Percentiles rank a stretch among this genome's conserved stretches.
Conservation (phyloP, 805 yeast species). For the Barnettozyma populi region DNA sequence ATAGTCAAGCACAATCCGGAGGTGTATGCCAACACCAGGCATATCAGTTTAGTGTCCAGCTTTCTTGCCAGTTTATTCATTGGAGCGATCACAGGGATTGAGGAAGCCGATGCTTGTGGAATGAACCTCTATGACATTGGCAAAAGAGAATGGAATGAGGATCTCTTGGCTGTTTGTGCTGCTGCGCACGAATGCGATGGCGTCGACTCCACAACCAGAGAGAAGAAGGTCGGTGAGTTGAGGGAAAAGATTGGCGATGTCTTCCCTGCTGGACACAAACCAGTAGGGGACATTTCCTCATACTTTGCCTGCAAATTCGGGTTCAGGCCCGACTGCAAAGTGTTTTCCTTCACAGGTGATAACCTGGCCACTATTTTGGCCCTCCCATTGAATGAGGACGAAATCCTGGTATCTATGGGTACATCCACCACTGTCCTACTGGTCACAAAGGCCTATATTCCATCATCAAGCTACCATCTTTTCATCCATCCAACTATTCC, state of each 20-base stretch:
- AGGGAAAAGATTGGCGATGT: slow-evolving; percentile 48
- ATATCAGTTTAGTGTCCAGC: slow-evolving; percentile 73
- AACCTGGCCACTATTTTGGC: slow-evolving; percentile 85
- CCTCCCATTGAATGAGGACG: slow-evolving; percentile 70
- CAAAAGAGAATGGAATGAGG: slow-evolving; percentile 49
- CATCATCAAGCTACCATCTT: slow-evolving; percentile 78
- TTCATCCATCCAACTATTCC: slow-evolving; percentile 82
- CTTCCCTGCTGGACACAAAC: slow-evolving; percentile 42
- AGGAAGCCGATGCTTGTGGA: slow-evolving; percentile 88
- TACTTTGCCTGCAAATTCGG: slow-evolving; percentile 67
- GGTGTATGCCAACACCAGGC: slow-evolving; percentile 47
- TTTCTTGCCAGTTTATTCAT: slow-evolving; percentile 68
- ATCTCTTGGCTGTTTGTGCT: slow-evolving; percentile 41
- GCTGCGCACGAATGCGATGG: slow-evolving; percentile 27
- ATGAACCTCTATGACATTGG: slow-evolving; percentile 80
- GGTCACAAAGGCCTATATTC: slow-evolving; percentile 70
- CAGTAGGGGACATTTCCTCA: slow-evolving; percentile 46
- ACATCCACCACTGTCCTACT: slow-evolving; percentile 87
- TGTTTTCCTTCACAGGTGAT: slow-evolving; percentile 85
- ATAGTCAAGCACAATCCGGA: slow-evolving; percentile 47
- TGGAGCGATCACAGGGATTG: slow-evolving; percentile 60
- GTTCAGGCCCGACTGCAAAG: slow-evolving; percentile 47
- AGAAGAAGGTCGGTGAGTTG: slow-evolving; percentile 29
- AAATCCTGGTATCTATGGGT: slow-evolving; percentile 76
- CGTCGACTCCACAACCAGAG: slow-evolving; percentile 9